Conservation (phyloP, 164 flowering plant species). For the Liquidambar formosana region DNA sequence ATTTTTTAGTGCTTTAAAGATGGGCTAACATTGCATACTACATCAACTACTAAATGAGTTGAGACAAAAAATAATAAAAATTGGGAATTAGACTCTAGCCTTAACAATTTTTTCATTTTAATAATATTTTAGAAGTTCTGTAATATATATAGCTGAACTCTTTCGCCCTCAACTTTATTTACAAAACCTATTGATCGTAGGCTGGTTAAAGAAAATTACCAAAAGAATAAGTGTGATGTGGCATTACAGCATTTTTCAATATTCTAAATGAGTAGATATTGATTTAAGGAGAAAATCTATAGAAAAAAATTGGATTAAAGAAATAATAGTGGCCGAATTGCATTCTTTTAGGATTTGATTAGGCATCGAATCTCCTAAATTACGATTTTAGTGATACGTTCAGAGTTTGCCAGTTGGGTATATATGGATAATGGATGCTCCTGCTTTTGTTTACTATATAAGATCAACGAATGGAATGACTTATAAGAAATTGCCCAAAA, state of each 20-base stretch:
- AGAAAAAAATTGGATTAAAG: neutral
- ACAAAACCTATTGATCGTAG: too few species aligned
- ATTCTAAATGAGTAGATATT: neutral
- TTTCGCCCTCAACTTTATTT: too few species aligned
- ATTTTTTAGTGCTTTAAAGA: too few species aligned
- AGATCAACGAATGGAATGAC: neutral
- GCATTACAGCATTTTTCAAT: neutral
- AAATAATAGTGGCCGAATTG: slow-evolving; percentile 15
- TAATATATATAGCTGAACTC: too few species aligned
- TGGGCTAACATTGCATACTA: too few species aligned
- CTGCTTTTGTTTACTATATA: neutral
- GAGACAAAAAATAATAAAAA: too few species aligned
- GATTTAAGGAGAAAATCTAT: neutral
- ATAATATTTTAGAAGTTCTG: too few species aligned
- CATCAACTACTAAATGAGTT: too few species aligned
- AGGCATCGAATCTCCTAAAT: slow-evolving; percentile 27
- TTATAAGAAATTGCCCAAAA: neutral
- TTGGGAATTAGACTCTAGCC: too few species aligned
- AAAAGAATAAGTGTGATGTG: too few species aligned
- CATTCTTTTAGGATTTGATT: slow-evolving; percentile 1
- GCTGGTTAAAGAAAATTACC: too few species aligned
- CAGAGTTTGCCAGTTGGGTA: slow-evolving; percentile 29
- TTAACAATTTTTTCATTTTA: too few species aligned
- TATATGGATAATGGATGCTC: neutral
- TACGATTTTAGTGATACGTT: slow-evolving; percentile 18